Evolutionary conservation across 345 rosid species (phyloP).

Genomic region (Gossypium sturtianum): DNA sequence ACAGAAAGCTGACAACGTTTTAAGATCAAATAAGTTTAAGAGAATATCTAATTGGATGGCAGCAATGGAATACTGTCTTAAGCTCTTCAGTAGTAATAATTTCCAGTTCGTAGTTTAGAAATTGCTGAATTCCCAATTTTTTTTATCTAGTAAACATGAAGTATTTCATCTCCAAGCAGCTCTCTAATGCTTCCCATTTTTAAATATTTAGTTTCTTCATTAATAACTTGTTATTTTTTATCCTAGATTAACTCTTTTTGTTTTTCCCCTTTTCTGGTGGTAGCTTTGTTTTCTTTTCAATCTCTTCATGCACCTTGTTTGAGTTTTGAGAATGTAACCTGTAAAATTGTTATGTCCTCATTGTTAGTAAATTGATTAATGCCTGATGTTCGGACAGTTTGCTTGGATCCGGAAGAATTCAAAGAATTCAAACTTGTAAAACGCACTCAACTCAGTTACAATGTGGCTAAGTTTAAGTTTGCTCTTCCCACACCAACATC

Average conservation of each 20-base stretch:
- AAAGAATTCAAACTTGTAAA: slow-evolving; percentile 87
- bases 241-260: neutral
- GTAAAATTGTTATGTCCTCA: neutral
- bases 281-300: neutral
- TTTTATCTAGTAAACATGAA: neutral
- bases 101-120: neutral
- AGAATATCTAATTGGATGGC: neutral
- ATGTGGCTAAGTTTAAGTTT: slow-evolving; percentile 87
- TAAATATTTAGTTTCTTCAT: neutral
- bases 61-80: neutral
- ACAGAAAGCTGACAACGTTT: neutral
- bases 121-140: neutral
- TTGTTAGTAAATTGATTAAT: neutral
- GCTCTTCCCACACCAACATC: slow-evolving; percentile 72
- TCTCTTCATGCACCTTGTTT: neutral
- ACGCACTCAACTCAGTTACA: slow-evolving; percentile 75
- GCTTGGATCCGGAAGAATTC: slow-evolving; percentile 83
- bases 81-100: neutral
- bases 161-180: neutral
- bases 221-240: neutral
- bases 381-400: slow-evolving; percentile 29
- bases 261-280: neutral
- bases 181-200: neutral
- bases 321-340: neutral
- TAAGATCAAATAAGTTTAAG: neutral